Evolutionary conservation across 805 yeast genomes (phyloP).

Genomic region (Candida jianshihensis): DNA sequence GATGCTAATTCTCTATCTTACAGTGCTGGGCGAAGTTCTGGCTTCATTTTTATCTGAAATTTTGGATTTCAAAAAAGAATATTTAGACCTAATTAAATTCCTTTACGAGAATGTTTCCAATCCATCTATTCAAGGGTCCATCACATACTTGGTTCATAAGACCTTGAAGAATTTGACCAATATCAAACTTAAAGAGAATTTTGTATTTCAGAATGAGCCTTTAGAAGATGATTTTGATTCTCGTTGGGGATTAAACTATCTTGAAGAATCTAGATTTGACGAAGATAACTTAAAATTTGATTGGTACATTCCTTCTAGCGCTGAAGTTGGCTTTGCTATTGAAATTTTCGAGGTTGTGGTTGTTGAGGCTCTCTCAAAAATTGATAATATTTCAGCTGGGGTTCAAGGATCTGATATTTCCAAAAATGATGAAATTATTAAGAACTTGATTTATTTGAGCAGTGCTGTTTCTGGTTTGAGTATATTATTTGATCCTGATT

Average conservation of each 20-base stretch:
- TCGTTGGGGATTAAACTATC: conserved; percentile 75
- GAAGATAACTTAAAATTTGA: conserved; percentile 44
- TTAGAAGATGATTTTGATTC: conserved; percentile 31
- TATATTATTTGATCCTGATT: conserved; percentile 67
- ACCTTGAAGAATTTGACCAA: conserved; percentile 56
- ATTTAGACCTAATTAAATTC: conserved; percentile 31
- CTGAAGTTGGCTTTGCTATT: conserved; percentile 55
- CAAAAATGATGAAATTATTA: conserved; percentile 46
- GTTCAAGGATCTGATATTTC: conserved; percentile 21
- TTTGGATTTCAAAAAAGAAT: conserved; percentile 35
- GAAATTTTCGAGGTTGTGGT: conserved; percentile 47
- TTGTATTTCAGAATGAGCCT: conserved; percentile 41
- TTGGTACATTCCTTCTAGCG: conserved; percentile 68
- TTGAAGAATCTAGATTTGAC: conserved; percentile 43
- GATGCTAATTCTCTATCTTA: conserved; percentile 61
- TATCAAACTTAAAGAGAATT: conserved; percentile 49
- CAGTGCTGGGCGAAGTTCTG: conserved; percentile 61
- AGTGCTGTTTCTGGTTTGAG: conserved; percentile 66
- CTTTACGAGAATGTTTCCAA: conserved; percentile 26
- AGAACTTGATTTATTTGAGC: conserved; percentile 49
- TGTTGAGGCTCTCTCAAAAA: conserved; percentile 33
- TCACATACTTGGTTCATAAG: conserved; percentile 62
- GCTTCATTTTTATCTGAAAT: conserved; percentile 57
- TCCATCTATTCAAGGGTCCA: conserved; percentile 53
- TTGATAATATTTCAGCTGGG: conserved; percentile 30